Percentiles rank a stretch among this genome's conserved stretches.
Evolutionary conservation across 257 asterid species (phyloP).

Genomic region (Anisodus tanguticus): DNA sequence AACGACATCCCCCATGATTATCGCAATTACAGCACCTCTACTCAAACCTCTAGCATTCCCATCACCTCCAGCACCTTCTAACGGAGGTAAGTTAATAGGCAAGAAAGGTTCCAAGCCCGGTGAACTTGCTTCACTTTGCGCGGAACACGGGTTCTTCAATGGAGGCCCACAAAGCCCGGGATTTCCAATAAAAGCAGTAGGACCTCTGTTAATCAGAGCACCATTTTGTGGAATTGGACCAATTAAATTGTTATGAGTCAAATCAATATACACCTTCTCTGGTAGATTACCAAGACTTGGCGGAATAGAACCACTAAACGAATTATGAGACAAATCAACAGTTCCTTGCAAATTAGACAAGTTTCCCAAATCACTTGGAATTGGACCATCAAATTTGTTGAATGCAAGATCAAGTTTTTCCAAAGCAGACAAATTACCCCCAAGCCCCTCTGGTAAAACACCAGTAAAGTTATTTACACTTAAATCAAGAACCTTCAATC

Average conservation of each 20-base stretch:
- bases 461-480: constrained; percentile 69
- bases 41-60: constrained; percentile 56
- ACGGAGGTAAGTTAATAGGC: constrained; percentile 58
- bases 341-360: constrained; percentile 73
- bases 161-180: constrained; percentile 92
- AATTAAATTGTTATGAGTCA: constrained; percentile 66
- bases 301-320: constrained; percentile 75
- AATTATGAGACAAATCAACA: constrained; percentile 76
- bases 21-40: constrained; percentile 58
- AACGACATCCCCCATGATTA: constrained; percentile 68
- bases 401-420: constrained; percentile 71
- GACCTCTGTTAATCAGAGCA: constrained; percentile 80
- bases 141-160: constrained; percentile 63
- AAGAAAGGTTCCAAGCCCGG: constrained; percentile 64
- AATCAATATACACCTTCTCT: constrained; percentile 85
- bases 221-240: constrained; percentile 95
- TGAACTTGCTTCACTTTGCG: constrained; percentile 52
- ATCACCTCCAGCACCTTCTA: constrained; percentile 40
- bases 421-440: constrained; percentile 58
- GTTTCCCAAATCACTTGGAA: constrained; percentile 73
- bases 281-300: constrained; percentile 83
- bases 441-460: constrained; percentile 61
- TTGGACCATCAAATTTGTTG: constrained; percentile 61
- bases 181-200: constrained; percentile 93
- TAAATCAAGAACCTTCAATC: constrained; percentile 62